Conservation (phyloP, 2,329 filamentous ascomycete genomes). For the Aspergillus pseudoterreus region DNA sequence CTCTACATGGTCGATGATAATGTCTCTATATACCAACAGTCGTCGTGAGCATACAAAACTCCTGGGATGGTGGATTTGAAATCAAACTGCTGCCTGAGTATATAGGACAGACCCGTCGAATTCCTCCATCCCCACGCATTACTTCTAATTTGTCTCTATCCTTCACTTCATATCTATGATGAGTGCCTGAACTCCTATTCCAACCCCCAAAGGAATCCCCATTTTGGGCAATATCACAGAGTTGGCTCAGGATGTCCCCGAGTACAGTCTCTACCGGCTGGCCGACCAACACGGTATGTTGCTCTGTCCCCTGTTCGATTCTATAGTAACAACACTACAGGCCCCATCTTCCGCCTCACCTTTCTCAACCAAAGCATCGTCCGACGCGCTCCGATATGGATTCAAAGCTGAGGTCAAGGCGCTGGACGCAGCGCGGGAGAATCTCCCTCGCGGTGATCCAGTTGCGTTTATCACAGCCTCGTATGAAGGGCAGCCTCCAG, state of each 20-base stretch:
- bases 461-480: slow-evolving; percentile 66
- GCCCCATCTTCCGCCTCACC: slow-evolving; percentile 57
- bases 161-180: slow-evolving; percentile 6
- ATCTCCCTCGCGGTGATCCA: slow-evolving; percentile 58
- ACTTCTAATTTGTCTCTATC: too few species aligned
- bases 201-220: slow-evolving; percentile 61
- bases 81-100: too few species aligned
- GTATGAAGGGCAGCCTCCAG: slow-evolving; percentile 71
- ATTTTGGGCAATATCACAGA: slow-evolving; percentile 64
- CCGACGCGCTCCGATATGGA: slow-evolving; percentile 56
- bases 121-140: too few species aligned
- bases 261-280: slow-evolving; percentile 54
- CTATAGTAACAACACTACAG: slow-evolving; percentile 26
- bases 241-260: slow-evolving; percentile 57
- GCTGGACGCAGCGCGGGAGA: slow-evolving; percentile 60
- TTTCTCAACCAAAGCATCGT: slow-evolving; percentile 47
- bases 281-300: slow-evolving; percentile 62
- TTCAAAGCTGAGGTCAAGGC: slow-evolving; percentile 55
- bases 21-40: too few species aligned
- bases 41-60: too few species aligned
- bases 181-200: slow-evolving; percentile 45
- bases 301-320: background rate
- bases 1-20: too few species aligned
- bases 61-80: too few species aligned
- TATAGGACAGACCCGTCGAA: too few species aligned